Evolutionary conservation across 345 rosid species (phyloP).

Genomic region (Rhodamnia argentea): DNA sequence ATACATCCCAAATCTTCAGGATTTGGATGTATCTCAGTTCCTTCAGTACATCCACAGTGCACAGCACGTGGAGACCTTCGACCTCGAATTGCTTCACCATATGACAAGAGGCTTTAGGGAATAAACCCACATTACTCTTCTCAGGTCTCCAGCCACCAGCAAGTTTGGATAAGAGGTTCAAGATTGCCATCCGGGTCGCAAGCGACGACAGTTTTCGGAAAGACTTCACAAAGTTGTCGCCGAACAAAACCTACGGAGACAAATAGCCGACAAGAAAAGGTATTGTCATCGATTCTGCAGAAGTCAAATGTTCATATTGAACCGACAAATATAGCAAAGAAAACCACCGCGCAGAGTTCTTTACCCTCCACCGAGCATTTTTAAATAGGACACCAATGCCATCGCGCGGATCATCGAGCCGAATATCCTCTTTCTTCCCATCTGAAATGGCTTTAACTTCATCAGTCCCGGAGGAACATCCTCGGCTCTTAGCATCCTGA

Average conservation of each 20-base stretch:
- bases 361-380: background rate
- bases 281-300: background rate
- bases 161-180: slow-evolving; percentile 26
- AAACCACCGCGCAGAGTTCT: background rate
- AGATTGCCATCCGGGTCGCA: slow-evolving; percentile 4
- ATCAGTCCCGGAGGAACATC: background rate
- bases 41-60: slow-evolving; percentile 25
- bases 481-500: background rate
- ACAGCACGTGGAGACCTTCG: slow-evolving; percentile 19
- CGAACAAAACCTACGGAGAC: slow-evolving; percentile 26
- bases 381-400: slow-evolving; percentile 13
- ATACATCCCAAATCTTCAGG: background rate
- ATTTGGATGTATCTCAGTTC: background rate
- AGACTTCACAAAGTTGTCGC: slow-evolving; percentile 31
- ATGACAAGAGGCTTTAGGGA: slow-evolving; percentile 13
- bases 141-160: slow-evolving; percentile 42
- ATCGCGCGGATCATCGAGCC: slow-evolving; percentile 21
- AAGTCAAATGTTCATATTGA: background rate
- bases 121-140: slow-evolving; percentile 10
- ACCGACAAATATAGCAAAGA: background rate
- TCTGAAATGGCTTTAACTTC: background rate
- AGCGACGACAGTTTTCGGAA: slow-evolving; percentile 26
- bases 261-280: background rate
- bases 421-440: background rate
- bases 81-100: slow-evolving; percentile 35